phyloP scores from a whole-genome alignment of 139 green algal species.

The Coelastrella sp. region DNA sequence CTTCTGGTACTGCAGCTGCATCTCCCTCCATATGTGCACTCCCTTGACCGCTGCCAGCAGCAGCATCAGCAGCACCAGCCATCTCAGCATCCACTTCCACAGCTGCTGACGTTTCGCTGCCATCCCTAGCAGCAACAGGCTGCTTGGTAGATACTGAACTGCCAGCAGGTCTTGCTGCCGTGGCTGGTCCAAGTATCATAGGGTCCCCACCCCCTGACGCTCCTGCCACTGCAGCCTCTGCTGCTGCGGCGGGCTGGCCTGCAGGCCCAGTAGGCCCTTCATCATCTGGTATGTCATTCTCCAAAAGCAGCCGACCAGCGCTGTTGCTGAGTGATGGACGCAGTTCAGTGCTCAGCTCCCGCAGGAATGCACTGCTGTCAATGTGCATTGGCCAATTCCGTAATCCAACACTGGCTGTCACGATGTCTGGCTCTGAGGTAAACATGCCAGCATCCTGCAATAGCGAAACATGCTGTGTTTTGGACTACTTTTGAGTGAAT shows the following conservation, averaged over 20 bases:
- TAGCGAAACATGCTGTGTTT: no score
- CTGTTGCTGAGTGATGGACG: background rate
- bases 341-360: conserved; percentile 42
- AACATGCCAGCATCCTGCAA: conserved; percentile 63
- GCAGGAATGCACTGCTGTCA: background rate
- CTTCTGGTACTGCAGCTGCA: background rate
- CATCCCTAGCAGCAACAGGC: background rate
- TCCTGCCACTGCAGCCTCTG: conserved; percentile 15
- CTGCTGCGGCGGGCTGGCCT: conserved; percentile 7
- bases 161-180: background rate
- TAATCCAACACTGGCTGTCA: conserved; percentile 59
- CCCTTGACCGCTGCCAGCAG: background rate
- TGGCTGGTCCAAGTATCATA: background rate
- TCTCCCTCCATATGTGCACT: background rate
- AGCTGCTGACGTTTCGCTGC: background rate
- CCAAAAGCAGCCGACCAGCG: conserved; percentile 33
- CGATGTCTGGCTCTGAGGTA: conserved; percentile 61
- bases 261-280: background rate
- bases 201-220: background rate
- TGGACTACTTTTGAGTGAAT: no score
- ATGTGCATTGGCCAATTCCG: conserved; percentile 67
- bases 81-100: background rate
- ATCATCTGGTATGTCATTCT: conserved; percentile 44
- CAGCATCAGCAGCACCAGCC: background rate
- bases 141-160: conserved; percentile 6